Evolutionary conservation across 2,329 filamentous ascomycete genomes (phyloP).

Genomic region (Paramyrothecium sp.): DNA sequence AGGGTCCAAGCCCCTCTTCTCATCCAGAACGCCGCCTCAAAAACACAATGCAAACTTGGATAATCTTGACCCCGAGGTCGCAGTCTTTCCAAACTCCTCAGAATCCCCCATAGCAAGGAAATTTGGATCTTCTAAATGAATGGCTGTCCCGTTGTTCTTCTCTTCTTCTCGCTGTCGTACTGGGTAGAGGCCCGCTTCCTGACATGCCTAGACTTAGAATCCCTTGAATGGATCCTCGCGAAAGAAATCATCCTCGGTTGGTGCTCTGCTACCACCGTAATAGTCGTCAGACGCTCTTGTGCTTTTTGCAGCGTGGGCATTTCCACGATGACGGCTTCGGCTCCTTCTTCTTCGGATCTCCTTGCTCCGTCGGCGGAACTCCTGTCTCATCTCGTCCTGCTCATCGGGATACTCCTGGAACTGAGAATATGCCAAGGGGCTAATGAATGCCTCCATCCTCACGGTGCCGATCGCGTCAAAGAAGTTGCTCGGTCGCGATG

Average conservation of each 20-base stretch:
- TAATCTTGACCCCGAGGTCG: too few species aligned
- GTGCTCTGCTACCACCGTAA: constrained; percentile 43
- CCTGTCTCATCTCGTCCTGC: constrained; percentile 46
- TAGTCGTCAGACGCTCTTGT: constrained; percentile 47
- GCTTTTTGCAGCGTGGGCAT: constrained; percentile 47
- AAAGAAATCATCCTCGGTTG: constrained; percentile 55
- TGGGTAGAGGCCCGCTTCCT: not conserved
- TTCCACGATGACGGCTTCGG: constrained; percentile 48
- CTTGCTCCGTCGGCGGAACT: constrained; percentile 52
- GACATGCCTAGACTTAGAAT: constrained; percentile 40
- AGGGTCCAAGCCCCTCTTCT: too few species aligned
- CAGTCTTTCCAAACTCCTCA: too few species aligned
- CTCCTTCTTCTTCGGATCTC: constrained; percentile 51
- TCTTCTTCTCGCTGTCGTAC: not conserved
- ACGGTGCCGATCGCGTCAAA: constrained; percentile 89
- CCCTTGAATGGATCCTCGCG: constrained; percentile 62
- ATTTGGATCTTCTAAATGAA: too few species aligned
- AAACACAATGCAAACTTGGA: too few species aligned
- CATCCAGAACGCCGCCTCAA: too few species aligned
- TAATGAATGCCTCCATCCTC: constrained; percentile 96
- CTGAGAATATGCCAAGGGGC: constrained; percentile 51
- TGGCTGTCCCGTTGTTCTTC: not conserved
- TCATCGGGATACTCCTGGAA: constrained; percentile 48
- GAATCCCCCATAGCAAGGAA: too few species aligned
- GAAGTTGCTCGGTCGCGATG: constrained; percentile 59